Evolutionary conservation across 2,329 filamentous ascomycete species (phyloP).

Genomic region (Ophiostoma ulmi): DNA sequence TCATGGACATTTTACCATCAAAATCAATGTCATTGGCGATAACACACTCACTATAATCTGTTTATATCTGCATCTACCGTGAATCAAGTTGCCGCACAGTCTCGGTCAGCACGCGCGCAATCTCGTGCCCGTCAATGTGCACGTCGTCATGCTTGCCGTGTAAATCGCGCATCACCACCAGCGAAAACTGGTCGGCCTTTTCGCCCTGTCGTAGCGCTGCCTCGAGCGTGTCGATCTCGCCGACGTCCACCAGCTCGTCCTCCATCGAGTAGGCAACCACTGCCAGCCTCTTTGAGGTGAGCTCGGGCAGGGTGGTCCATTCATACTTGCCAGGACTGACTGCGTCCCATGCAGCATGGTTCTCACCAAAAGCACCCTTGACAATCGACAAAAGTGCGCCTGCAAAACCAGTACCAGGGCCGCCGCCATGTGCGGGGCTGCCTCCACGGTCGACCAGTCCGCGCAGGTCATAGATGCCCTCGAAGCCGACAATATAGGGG

Average conservation of each 20-base stretch:
- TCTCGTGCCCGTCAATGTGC: constrained; percentile 55
- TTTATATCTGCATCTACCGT: background rate
- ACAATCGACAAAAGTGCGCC: constrained; percentile 31
- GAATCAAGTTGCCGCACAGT: constrained; percentile 27
- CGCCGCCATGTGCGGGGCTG: constrained; percentile 42
- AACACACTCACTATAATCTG: background rate
- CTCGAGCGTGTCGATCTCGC: constrained; percentile 56
- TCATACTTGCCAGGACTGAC: constrained; percentile 50
- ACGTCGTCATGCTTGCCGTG: constrained; percentile 58
- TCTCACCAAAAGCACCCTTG: constrained; percentile 54
- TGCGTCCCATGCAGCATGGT: constrained; percentile 46
- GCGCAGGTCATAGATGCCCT: constrained; percentile 62
- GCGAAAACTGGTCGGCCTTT: constrained; percentile 29
- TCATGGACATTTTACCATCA: background rate
- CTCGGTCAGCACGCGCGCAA: constrained; percentile 46
- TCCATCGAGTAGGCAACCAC: constrained; percentile 44
- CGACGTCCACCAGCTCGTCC: constrained; percentile 49
- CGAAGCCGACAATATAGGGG: constrained; percentile 53
- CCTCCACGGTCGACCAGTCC: constrained; percentile 46
- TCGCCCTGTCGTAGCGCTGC: constrained; percentile 37
- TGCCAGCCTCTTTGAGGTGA: constrained; percentile 28
- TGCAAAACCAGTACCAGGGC: constrained; percentile 41
- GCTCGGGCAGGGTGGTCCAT: background rate
- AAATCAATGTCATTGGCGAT: background rate
- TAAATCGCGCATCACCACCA: constrained; percentile 44